Conservation (phyloP, 2,329 filamentous ascomycete genomes). For the Cladorrhinum sp. region DNA sequence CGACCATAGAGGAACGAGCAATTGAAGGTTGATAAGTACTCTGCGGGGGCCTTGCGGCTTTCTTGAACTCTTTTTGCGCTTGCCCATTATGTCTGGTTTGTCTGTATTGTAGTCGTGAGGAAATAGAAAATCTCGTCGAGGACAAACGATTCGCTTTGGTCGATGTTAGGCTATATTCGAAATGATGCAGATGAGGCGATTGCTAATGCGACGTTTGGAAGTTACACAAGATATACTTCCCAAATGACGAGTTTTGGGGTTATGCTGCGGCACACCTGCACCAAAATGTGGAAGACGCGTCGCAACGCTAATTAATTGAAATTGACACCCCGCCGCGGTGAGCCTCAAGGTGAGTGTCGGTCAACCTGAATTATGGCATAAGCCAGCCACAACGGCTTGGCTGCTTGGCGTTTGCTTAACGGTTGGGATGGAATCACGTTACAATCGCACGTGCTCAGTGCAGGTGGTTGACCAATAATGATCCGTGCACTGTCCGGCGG, state of each 20-base stretch:
- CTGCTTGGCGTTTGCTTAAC: not conserved
- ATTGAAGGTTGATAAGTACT: slow-evolving; percentile 47
- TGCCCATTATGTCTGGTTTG: slow-evolving; percentile 61
- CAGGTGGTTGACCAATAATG: not conserved
- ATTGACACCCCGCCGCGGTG: not conserved
- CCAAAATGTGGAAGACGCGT: not conserved
- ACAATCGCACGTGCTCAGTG: not conserved
- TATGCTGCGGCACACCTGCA: not conserved
- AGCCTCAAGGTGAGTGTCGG: not conserved
- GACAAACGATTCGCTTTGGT: not conserved
- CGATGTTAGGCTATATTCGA: not conserved
- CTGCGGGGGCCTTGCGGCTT: slow-evolving; percentile 81
- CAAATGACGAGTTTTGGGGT: not conserved
- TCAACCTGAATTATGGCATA: too few relatives aligned
- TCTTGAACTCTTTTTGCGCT: slow-evolving; percentile 87
- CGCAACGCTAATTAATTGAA: not conserved
- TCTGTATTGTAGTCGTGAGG: not conserved
- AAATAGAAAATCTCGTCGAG: not conserved
- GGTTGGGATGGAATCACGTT: not conserved
- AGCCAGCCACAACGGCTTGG: not conserved
- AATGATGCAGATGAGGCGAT: not conserved
- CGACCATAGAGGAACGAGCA: not conserved
- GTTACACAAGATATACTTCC: not conserved
- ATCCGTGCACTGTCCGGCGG: not conserved
- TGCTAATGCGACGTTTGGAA: not conserved